Base-by-base conservation (phyloP, 2,329 filamentous ascomycete species). In the Colletotrichum karsti region DNA sequence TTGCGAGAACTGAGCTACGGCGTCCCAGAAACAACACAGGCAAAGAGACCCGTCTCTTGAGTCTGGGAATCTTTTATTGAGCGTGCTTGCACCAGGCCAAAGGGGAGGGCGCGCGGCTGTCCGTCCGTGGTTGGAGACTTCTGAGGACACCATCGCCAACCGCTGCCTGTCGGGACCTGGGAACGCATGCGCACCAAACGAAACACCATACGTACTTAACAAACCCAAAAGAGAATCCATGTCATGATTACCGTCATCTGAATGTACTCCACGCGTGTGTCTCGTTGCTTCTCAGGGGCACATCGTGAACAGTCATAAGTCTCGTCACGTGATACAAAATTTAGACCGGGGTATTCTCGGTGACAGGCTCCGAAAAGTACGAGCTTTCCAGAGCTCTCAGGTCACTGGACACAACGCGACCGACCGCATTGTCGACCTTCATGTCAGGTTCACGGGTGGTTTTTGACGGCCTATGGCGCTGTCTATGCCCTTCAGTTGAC, bases 391-490 rank as follows among this genome's bases (percentile, higher is more conserved):
- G 10, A 51, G 46, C 26, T 51, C n/a, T 15, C 28, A 30, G 46
- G 12, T 10, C 26, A 8, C 18, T 5, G 2, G n/a, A 12, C 20
- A 28, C n/a, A 50, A 20, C 51, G 42, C 30, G 60, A 42, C 30
- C 30, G 28, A n/a, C n/a, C 30, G 7, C n/a, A 56, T 56, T 51
- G n/a, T 22, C 24, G 35, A n/a, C 58, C 53, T 70, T 22, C 70
- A 83, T 83, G 81, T 74, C 76, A 42, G 73, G 76, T 63, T 72
- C 77, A 54, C 79, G 79, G 69, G 72, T 85, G 56, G 75, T 82
- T 2, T 74, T 84, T 37, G 89, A 92, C 76, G 88, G 89, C 68
- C 82, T 92, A 50, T 91, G 89, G 88, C 86, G 87, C 74, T 90
- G 86, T 74, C 79, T 92, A 15, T 91, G 88, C 73, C 89, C 89